Conservation (phyloP, 2,329 filamentous ascomycete species). For the Mycosphaerelloides madeirae region DNA sequence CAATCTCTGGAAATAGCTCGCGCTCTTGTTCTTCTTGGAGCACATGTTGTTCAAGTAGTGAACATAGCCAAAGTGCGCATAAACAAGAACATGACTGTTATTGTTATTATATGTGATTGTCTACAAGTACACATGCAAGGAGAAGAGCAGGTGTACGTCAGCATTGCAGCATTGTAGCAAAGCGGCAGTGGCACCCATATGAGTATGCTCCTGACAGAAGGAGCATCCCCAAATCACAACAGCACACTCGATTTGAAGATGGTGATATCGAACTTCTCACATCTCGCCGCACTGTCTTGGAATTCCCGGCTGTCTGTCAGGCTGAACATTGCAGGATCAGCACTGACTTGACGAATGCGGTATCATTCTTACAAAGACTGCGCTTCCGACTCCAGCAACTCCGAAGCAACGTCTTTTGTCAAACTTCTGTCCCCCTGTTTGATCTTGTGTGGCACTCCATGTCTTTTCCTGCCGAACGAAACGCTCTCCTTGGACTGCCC, state of each 20-base stretch:
- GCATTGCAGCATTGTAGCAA: too few relatives aligned
- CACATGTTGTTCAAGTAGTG: too few relatives aligned
- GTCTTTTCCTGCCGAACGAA: slow-evolving; percentile 33
- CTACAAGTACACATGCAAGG: too few relatives aligned
- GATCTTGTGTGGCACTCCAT: slow-evolving; percentile 32
- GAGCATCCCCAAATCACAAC: too few relatives aligned
- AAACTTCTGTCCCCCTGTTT: slow-evolving; percentile 9
- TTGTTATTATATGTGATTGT: too few relatives aligned
- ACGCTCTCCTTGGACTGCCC: slow-evolving; percentile 56
- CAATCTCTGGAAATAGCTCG: slow-evolving; percentile 60
- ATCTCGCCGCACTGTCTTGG: slow-evolving; percentile 23
- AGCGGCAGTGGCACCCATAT: too few relatives aligned
- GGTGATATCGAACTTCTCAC: slow-evolving; percentile 18
- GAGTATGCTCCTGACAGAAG: too few relatives aligned
- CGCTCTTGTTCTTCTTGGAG: slow-evolving; percentile 65
- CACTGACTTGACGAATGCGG: not conserved
- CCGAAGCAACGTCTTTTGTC: slow-evolving; percentile 31
- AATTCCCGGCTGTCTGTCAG: slow-evolving; percentile 23
- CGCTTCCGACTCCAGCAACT: slow-evolving; percentile 54
- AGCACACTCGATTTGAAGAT: slow-evolving; percentile 26
- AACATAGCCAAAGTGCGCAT: too few relatives aligned
- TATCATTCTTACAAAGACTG: slow-evolving; percentile 52
- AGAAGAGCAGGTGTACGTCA: too few relatives aligned
- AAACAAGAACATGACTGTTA: too few relatives aligned
- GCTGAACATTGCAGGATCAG: slow-evolving; percentile 2